phyloP scores from a whole-genome alignment of 768 basidiomycete species.

The Phylloporus sp. region DNA sequence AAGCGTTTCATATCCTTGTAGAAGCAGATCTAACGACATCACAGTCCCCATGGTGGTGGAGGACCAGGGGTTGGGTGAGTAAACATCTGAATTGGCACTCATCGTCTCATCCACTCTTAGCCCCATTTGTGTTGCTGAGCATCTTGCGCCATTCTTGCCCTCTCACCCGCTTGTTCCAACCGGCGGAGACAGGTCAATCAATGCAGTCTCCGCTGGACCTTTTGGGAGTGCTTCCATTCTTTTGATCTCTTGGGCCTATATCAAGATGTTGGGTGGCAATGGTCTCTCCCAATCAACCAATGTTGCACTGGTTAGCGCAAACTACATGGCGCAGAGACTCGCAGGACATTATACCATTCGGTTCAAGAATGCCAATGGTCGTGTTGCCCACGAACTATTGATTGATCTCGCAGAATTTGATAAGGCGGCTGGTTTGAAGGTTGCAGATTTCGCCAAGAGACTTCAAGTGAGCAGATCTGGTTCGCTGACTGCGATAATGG shows the following conservation, averaged over 20 bases:
- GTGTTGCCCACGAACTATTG: constrained; percentile 93
- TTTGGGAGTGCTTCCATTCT: constrained; percentile 95
- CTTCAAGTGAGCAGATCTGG: constrained; percentile 59
- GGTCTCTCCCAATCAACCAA: constrained; percentile 85
- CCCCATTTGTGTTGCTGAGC: constrained; percentile 91
- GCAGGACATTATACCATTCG: constrained; percentile 80
- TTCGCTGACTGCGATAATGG: neutral
- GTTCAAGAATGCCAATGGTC: constrained; percentile 86
- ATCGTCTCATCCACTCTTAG: constrained; percentile 31
- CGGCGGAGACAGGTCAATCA: constrained; percentile 69
- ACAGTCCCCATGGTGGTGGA: constrained; percentile 92
- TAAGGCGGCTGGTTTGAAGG: constrained; percentile 83
- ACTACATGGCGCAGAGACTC: constrained; percentile 93
- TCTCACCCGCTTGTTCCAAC: constrained; percentile 72
- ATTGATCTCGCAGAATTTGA: constrained; percentile 97
- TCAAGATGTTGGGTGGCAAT: constrained; percentile 97
- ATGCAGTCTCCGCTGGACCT: constrained; percentile 87
- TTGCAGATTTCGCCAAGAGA: constrained; percentile 94
- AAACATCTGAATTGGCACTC: neutral
- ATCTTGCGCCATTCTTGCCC: constrained; percentile 93
- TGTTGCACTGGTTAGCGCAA: constrained; percentile 88
- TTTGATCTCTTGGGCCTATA: constrained; percentile 97
- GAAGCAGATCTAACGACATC: neutral
- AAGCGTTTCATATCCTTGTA: constrained; percentile 22
- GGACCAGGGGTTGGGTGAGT: constrained; percentile 91